Percentiles rank a stretch among this genome's conserved stretches.
These are phyloP conservation scores for Suillus subaureus DNA, from an alignment of 768 basidiomycete species.

Conservation along the genomic window DNA sequence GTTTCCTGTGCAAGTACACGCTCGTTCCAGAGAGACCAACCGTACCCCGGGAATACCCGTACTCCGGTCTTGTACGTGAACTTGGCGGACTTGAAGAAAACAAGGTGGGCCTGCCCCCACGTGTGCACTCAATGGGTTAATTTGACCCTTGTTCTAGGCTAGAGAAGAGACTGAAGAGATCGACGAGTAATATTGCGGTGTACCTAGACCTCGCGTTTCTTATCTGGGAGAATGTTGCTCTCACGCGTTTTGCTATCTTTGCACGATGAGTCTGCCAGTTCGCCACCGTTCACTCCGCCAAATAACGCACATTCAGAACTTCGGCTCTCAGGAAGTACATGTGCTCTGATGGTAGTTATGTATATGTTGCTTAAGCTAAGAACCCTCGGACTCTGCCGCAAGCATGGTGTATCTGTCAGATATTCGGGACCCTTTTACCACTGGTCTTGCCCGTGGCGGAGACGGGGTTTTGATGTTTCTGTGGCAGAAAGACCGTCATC, in stretches of 20 bases:
- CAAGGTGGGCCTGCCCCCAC: conserved; percentile 53
- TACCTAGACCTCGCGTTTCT: conserved; percentile 14
- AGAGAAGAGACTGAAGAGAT: conserved; percentile 35
- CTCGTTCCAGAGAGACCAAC: conserved; percentile 64
- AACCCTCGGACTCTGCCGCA: conserved; percentile 6
- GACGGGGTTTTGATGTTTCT: conserved; percentile 25
- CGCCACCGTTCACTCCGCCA: neutral
- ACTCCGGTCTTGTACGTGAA: conserved; percentile 70
- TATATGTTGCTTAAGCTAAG: conserved; percentile 6
- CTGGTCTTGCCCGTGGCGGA: conserved; percentile 46
- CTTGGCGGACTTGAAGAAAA: conserved; percentile 79
- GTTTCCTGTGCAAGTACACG: conserved; percentile 55
- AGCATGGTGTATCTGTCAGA: conserved; percentile 8
- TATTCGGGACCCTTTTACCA: conserved; percentile 9
- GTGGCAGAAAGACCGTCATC: conserved; percentile 8
- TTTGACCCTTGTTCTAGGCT: conserved; percentile 31
- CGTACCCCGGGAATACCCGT: conserved; percentile 77
- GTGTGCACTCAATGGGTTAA: neutral
- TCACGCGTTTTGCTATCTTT: neutral
- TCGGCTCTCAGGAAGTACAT: neutral
- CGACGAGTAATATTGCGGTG: conserved; percentile 31
- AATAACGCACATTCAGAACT: neutral
- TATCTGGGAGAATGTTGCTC: neutral
- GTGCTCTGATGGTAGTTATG: neutral
- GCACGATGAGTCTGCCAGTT: neutral